A percentile compares a stretch with the other conserved stretches of the same genome.
Evolutionary conservation across 2,329 filamentous ascomycete species (phyloP).

Genomic region (Tolypocladium amazonense): DNA sequence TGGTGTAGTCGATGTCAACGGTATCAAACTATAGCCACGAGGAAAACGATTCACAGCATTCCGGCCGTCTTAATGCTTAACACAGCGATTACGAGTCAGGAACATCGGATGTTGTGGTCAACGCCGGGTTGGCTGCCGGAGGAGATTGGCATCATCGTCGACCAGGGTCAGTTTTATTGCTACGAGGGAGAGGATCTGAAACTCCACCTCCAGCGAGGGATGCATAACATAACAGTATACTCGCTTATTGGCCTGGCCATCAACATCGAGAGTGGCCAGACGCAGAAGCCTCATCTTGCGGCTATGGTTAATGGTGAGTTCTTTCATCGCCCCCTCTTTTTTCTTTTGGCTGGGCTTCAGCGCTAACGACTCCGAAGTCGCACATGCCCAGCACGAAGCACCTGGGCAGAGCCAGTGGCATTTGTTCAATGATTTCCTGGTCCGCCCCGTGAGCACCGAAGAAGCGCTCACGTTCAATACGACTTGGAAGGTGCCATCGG

Average conservation of each 20-base stretch:
- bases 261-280: slow-evolving; percentile 77
- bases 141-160: slow-evolving; percentile 85
- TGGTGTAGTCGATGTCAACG: slow-evolving; percentile 89
- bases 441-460: slow-evolving; percentile 65
- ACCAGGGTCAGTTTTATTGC: slow-evolving; percentile 86
- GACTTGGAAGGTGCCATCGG: slow-evolving; percentile 84
- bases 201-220: slow-evolving; percentile 66
- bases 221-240: slow-evolving; percentile 77
- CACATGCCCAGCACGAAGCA: slow-evolving; percentile 50
- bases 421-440: slow-evolving; percentile 94
- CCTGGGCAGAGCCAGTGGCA: slow-evolving; percentile 71
- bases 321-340: background rate
- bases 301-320: slow-evolving; percentile 72
- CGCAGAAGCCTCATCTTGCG: slow-evolving; percentile 83
- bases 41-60: slow-evolving; percentile 72
- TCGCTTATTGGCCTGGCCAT: slow-evolving; percentile 83
- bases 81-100: slow-evolving; percentile 59
- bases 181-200: slow-evolving; percentile 88
- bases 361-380: slow-evolving; percentile 33
- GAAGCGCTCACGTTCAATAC: slow-evolving; percentile 87
- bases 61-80: slow-evolving; percentile 86
- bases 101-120: slow-evolving; percentile 75
- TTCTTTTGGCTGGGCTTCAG: background rate
- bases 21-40: slow-evolving; percentile 78
- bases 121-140: slow-evolving; percentile 85